Evolutionary conservation across 164 flowering plant genomes (phyloP).

Genomic region (Saururus chinensis): DNA sequence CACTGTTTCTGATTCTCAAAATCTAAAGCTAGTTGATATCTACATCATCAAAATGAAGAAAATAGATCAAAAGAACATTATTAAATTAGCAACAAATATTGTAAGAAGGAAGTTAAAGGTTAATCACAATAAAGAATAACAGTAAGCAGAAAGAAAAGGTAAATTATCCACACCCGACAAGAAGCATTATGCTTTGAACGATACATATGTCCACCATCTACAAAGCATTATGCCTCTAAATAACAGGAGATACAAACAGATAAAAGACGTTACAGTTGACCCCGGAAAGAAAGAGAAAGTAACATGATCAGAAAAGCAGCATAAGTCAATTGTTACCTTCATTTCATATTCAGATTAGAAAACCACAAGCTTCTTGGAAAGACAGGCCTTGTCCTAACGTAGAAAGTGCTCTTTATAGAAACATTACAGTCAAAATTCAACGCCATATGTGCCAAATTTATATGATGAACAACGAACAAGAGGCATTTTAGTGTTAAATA

Average conservation of each 20-base stretch:
- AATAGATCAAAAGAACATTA: too few species aligned
- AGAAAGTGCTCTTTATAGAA: conserved; percentile 50
- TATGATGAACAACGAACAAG: neutral
- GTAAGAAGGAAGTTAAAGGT: neutral
- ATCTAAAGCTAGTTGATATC: conserved; percentile 92
- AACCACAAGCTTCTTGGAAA: conserved; percentile 75
- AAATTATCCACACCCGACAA: conserved; percentile 47
- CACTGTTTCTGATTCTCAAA: conserved; percentile 61
- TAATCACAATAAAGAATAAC: neutral
- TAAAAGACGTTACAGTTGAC: too few species aligned
- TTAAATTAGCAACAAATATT: neutral
- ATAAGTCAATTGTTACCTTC: conserved; percentile 41
- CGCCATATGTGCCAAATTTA: neutral
- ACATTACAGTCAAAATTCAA: neutral
- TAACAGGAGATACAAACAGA: neutral
- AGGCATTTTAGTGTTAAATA: too few species aligned
- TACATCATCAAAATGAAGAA: conserved; percentile 11
- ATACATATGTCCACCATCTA: conserved; percentile 91
- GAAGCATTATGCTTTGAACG: conserved; percentile 84
- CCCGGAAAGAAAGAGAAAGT: neutral
- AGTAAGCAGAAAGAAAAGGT: neutral
- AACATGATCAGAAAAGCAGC: neutral
- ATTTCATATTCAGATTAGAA: conserved; percentile 76
- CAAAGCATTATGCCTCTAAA: conserved; percentile 69
- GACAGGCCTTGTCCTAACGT: conserved; percentile 86